Evolutionary conservation across 805 yeast genomes (phyloP).

Genomic region (Hanseniaspora vineae): DNA sequence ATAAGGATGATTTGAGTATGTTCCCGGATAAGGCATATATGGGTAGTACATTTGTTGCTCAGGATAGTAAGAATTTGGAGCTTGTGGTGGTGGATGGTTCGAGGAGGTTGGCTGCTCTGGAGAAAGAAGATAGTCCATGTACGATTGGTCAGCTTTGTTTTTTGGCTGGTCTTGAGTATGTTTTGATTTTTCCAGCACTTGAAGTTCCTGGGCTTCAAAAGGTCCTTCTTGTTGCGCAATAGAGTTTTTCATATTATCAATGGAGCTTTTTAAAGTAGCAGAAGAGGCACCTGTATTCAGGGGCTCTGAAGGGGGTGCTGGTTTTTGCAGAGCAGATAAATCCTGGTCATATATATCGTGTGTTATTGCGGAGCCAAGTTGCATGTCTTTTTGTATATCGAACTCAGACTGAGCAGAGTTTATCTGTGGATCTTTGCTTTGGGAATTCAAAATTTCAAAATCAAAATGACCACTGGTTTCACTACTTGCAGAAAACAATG

Average conservation of each 20-base stretch:
- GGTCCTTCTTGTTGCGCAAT: background rate
- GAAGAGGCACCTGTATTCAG: background rate
- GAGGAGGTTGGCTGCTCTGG: conserved; percentile 1
- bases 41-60: background rate
- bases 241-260: background rate
- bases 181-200: background rate
- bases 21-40: background rate
- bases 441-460: background rate
- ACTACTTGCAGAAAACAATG: background rate
- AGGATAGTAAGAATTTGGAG: background rate
- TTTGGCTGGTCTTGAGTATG: background rate
- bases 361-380: background rate
- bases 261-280: background rate
- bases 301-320: too few relatives aligned
- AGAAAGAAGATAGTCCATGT: background rate
- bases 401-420: background rate
- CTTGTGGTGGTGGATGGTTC: background rate
- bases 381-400: background rate
- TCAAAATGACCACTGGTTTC: background rate
- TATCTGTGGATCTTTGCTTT: background rate
- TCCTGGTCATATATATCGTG: background rate
- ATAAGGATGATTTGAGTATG: background rate
- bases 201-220: background rate
- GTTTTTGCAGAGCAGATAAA: background rate
- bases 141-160: background rate